Percentiles rank a stretch among this genome's conserved stretches.
These are phyloP conservation scores for Cryptosporidium viatorum DNA, from an alignment of 169 alveolate genomes.

Conservation along the genomic window DNA sequence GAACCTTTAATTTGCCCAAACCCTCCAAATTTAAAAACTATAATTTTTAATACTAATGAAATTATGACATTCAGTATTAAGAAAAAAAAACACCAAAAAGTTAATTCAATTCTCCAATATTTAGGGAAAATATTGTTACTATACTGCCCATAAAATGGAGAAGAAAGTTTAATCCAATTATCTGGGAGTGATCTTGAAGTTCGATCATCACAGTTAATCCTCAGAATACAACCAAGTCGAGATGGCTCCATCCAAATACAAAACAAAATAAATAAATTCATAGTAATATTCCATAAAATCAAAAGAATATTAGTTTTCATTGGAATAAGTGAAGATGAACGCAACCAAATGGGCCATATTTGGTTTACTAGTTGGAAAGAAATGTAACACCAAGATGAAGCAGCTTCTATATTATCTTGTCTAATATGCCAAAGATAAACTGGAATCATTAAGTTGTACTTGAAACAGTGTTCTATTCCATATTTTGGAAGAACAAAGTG, in stretches of 20 bases:
- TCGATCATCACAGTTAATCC: constrained; percentile 65
- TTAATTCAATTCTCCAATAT: constrained; percentile 50
- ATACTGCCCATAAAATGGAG: constrained; percentile 70
- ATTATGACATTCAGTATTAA: not conserved
- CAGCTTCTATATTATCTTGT: constrained; percentile 67
- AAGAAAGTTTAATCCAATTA: constrained; percentile 12
- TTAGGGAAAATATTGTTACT: constrained; percentile 37
- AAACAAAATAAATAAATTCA: constrained; percentile 37
- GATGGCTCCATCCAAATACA: constrained; percentile 59
- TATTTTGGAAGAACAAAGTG: constrained; percentile 42
- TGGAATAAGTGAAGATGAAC: constrained; percentile 2
- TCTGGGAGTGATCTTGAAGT: constrained; percentile 19
- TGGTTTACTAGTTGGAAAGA: constrained; percentile 56
- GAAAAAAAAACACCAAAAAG: constrained; percentile 47
- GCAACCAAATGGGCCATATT: constrained; percentile 42
- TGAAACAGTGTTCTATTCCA: constrained; percentile 16
- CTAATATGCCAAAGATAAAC: constrained; percentile 53
- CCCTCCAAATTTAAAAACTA: not conserved
- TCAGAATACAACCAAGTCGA: constrained; percentile 27
- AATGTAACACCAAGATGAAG: constrained; percentile 72
- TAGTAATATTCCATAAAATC: constrained; percentile 30
- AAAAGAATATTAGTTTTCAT: constrained; percentile 15
- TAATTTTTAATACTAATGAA: not conserved
- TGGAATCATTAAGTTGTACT: constrained; percentile 30
- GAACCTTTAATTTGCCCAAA: not conserved